A percentile compares a stretch with the other conserved stretches of the same genome.
These are phyloP conservation scores for Eucalyptus erythrocorys DNA, from an alignment of 345 rosid genomes.

Conservation along the genomic window DNA sequence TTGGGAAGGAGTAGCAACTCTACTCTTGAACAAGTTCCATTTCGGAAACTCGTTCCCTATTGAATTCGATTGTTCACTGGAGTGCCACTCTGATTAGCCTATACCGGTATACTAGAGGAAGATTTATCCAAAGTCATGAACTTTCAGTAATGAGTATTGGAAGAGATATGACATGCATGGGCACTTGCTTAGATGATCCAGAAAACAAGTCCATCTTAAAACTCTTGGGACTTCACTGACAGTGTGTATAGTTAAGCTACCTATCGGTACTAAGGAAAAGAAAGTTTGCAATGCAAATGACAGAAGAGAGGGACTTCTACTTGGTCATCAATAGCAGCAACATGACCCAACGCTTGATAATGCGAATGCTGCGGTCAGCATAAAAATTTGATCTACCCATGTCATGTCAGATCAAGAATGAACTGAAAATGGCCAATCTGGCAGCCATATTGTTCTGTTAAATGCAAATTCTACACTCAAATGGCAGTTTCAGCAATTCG, in stretches of 20 bases:
- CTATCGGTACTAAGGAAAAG: not conserved
- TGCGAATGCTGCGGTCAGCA: not conserved
- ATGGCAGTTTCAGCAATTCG: not conserved
- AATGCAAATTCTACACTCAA: not conserved
- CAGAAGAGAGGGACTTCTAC: not conserved
- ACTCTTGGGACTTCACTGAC: not conserved
- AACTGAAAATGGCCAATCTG: not conserved
- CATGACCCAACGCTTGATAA: not conserved
- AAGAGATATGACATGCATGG: not conserved
- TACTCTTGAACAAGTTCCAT: not conserved
- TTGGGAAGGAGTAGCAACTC: not conserved
- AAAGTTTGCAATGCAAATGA: not conserved
- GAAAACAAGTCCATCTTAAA: not conserved
- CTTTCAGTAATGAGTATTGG: not conserved
- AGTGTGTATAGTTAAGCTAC: not conserved
- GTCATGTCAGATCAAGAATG: not conserved
- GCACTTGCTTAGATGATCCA: not conserved
- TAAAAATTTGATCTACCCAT: not conserved
- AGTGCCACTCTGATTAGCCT: not conserved
- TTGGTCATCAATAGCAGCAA: not conserved
- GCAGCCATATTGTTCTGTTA: not conserved
- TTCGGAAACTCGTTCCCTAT: not conserved
- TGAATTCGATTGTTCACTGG: accelerated
- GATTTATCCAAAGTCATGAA: not conserved
- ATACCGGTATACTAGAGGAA: not conserved